Evolutionary conservation across 345 rosid species (phyloP).

Genomic region (thale cress (Arabidopsis thaliana)): DNA sequence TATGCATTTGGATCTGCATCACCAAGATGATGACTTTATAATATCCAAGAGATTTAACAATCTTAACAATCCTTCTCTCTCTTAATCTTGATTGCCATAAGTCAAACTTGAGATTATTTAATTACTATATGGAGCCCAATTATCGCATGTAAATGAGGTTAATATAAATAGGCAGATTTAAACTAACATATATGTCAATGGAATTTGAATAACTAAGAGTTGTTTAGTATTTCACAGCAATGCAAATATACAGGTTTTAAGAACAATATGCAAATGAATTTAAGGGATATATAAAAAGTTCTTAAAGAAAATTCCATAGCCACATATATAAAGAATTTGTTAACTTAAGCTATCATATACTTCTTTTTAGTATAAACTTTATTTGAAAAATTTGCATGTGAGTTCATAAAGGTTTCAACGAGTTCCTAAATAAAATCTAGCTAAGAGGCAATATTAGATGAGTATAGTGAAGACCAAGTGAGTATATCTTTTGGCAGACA

Average conservation of each 20-base stretch:
- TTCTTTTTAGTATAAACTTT: neutral
- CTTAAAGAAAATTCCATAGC: neutral
- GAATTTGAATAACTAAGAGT: conserved; percentile 2
- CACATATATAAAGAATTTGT: conserved; percentile 4
- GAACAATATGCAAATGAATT: conserved; percentile 23
- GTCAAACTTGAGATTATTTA: conserved; percentile 37
- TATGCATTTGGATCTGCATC: conserved; percentile 48
- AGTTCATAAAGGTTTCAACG: conserved; percentile 26
- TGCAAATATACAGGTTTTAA: neutral
- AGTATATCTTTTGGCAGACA: conserved; percentile 48
- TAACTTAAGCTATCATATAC: conserved; percentile 28
- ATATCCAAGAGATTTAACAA: conserved; percentile 42
- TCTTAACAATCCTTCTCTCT: conserved; percentile 28
- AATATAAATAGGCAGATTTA: neutral
- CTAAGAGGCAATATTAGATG: conserved; percentile 37
- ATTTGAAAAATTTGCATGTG: conserved; percentile 10
- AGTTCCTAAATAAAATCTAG: conserved; percentile 44
- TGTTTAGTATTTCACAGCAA: neutral
- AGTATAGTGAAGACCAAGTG: conserved; percentile 43
- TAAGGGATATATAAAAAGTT: conserved; percentile 13
- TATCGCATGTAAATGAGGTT: conserved; percentile 27
- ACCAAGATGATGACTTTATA: conserved; percentile 44
- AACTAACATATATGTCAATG: neutral
- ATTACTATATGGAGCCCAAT: conserved; percentile 26
- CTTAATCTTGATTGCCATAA: conserved; percentile 45